Conservation (phyloP, 2,329 filamentous ascomycete genomes). For the Phaeosphaeriaceae sp. region DNA sequence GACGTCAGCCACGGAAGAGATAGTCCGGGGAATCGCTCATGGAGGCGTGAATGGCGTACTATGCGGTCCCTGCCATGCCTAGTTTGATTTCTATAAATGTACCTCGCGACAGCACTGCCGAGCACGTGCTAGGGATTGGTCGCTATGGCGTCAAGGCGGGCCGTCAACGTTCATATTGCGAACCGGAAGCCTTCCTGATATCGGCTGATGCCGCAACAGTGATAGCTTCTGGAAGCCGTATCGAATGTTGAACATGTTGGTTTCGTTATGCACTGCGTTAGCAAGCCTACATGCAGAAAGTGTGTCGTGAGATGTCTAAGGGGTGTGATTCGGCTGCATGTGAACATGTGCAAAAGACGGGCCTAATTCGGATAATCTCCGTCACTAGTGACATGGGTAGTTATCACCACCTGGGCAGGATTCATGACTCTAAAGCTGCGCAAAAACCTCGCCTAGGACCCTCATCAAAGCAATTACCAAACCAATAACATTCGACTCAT, state of each 20-base stretch:
- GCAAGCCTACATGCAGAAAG: conserved; percentile 8
- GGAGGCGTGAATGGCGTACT: conserved; percentile 22
- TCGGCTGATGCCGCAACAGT: conserved; percentile 18
- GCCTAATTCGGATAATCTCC: conserved; percentile 8
- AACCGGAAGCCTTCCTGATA: conserved; percentile 23
- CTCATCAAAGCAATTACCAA: background rate
- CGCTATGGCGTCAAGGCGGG: conserved; percentile 6
- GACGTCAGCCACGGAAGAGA: conserved; percentile 32
- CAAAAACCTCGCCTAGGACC: background rate
- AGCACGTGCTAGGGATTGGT: conserved; percentile 21
- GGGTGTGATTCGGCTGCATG: conserved; percentile 14
- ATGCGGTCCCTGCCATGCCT: conserved; percentile 18
- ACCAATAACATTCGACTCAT: background rate
- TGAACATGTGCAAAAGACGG: background rate
- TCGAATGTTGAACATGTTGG: conserved; percentile 18
- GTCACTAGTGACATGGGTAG: conserved; percentile 1
- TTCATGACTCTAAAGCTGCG: background rate
- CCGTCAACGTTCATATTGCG: conserved; percentile 2
- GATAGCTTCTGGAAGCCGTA: conserved; percentile 23
- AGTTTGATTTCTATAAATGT: conserved; percentile 20
- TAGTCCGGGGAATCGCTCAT: conserved; percentile 1
- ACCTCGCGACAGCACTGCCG: conserved; percentile 20
- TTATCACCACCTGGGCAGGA: background rate
- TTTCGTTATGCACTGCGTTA: conserved; percentile 5
- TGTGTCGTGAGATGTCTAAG: conserved; percentile 6